Base-by-base conservation (phyloP, 2,329 filamentous ascomycete species). In the Colletotrichum acutatum region DNA sequence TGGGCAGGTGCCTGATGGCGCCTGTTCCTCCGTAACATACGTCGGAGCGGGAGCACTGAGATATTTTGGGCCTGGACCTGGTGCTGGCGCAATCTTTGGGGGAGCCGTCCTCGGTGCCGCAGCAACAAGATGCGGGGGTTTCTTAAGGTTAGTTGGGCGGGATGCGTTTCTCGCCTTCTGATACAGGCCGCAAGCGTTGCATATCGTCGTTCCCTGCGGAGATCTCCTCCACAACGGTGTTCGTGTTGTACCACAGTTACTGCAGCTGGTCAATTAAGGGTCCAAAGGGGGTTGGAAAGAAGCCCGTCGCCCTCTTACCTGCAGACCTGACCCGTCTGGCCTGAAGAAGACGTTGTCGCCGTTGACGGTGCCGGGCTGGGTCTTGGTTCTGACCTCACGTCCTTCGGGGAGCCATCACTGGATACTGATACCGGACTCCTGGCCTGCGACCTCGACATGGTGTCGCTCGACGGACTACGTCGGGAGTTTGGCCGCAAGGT, bases 161-260 rank as follows among this genome's bases (percentile, higher is more conserved):
- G 94, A 91, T 74, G 96, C 93, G 80, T 98, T 98, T 76, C 97
- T 91, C 11, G 96, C 95, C 82, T 98, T 98, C 75, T 94, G 87
- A 82, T 99, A 99, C 19, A 99, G 88, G 54, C 97, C 97, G 80
- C 97, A 99, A 6, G 97, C 97, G 83, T 99, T 99, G 85, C 97
- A 99, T 73, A 99, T 98, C 32, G 95, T 98, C 67, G 95, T 93
- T 34, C 97, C 97, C 78, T 95, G 92, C 0, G 96, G 96, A 19
- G 96, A 98, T 79, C 97, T 91, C 80, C 97, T 91, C 97, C 97
- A 99, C 49, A 99, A 85, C 28, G 97, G 97, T 59, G 97, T 99
- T 81, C 93, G 92, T 65, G 95, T 98, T 19, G 97, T 98, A 71
- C 93, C 93, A 81, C 97, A 99, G 83, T 99, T 99, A 81, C 97